Conservation (phyloP, 148 eudicot genomes). For the Amaranthus hypochondriacus region DNA sequence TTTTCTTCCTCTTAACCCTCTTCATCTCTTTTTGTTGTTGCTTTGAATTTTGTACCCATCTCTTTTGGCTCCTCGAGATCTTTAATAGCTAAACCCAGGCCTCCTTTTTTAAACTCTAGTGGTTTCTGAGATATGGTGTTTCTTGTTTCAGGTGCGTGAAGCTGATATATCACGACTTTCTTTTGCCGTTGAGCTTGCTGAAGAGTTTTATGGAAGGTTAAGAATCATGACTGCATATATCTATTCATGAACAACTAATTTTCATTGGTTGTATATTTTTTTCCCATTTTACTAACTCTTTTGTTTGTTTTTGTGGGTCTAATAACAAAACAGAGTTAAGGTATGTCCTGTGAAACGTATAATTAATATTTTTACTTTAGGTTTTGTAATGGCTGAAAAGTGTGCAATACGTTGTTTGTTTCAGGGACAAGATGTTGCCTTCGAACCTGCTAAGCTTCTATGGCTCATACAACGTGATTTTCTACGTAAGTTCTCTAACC, state of each 20-base stretch:
- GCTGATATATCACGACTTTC: slow-evolving; percentile 96
- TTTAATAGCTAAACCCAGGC: not conserved
- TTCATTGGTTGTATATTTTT: not conserved
- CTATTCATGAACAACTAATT: not conserved
- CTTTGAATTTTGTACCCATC: not conserved
- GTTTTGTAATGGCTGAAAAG: not conserved
- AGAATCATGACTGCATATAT: slow-evolving; percentile 11
- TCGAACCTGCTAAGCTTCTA: slow-evolving; percentile 92
- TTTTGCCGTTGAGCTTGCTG: slow-evolving; percentile 99
- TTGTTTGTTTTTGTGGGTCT: slow-evolving; percentile 16
- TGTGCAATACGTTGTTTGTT: slow-evolving; percentile 9
- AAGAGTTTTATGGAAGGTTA: slow-evolving; percentile 96
- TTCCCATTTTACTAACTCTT: slow-evolving; percentile 31
- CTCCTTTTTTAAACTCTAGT: not conserved
- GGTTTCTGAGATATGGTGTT: not conserved
- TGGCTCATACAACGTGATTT: slow-evolving; percentile 99
- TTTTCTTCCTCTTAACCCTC: slow-evolving; percentile 33
- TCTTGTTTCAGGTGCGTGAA: slow-evolving; percentile 68
- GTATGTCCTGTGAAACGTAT: slow-evolving; percentile 29
- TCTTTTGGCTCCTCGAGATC: not conserved
- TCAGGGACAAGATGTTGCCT: slow-evolving; percentile 94
- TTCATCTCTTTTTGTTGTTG: slow-evolving; percentile 15
- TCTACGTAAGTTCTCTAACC: slow-evolving; percentile 57
- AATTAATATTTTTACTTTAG: not conserved
- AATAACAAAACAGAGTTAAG: slow-evolving; percentile 62